Base-by-base conservation (phyloP, 495 filamentous ascomycete species). In the Penicillium silybi region DNA sequence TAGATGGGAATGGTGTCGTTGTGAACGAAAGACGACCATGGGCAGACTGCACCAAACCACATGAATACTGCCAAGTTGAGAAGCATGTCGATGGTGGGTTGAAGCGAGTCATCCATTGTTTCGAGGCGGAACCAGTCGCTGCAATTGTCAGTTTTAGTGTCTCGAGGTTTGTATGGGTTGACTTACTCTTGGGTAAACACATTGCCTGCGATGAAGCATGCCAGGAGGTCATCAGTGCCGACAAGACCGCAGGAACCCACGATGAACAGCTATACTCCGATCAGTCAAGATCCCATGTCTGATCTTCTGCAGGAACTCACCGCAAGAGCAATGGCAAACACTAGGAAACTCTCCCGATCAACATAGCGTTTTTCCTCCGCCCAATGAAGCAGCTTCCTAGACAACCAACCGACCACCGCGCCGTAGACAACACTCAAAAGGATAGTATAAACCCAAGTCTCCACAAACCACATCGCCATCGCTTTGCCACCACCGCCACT, bases 191-290 rank as follows among this genome's bases (percentile, higher is more conserved):
- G 88, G 4, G 88, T 95, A 56, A 97, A 93, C 6, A 81, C 83
- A 59, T 96, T 96, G 3, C 92, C 92, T 16, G 92, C 91, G 52
- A 96, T 85, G 59, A 97, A 97, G 70, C 90, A 96, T 2, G 92
- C 91, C 1, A 97, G 78, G 15, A 96, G 85, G 54, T 96, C 92
- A 66, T 96, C 92, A 40, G 84, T 93, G 2, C 92, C 92, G 50
- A 96, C 83, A 77, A 96, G 81, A 10, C 91, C 91, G 57, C 87
- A 90, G 1, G 90, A 95, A 11, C 89, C 90, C 3, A 87, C 78
- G 50, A 95, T 87, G 60, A 97, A 95, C 9, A 93, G 74, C 74
- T 77, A 38, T 4, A 22, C 5, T 13, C 11, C 37, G 29, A 41
- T 60, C 34, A 66, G 62, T 41, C 54, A 43, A 40, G 26, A 3